A percentile compares a stretch with the other conserved stretches of the same genome.
Conservation (phyloP, 1,284 basidiomycete genomes). For the Microbotryum violaceum region DNA sequence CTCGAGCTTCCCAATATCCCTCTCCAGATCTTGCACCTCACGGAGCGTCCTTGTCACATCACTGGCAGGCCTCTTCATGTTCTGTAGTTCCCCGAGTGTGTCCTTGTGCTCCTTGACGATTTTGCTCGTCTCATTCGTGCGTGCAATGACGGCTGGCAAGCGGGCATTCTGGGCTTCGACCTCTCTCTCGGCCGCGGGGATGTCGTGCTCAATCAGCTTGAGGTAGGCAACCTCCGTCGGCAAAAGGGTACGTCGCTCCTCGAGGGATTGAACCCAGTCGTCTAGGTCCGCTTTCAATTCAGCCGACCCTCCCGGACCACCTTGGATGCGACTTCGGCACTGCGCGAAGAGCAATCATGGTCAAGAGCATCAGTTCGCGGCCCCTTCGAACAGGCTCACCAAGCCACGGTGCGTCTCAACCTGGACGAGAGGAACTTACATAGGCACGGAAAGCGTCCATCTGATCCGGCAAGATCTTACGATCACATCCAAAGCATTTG, state of each 20-base stretch:
- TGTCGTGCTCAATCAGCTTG: slow-evolving; percentile 54
- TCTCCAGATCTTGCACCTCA: slow-evolving; percentile 58
- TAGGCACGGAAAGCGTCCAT: slow-evolving; percentile 38
- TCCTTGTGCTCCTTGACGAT: slow-evolving; percentile 55
- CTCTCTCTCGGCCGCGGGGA: slow-evolving; percentile 48
- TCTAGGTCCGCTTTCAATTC: slow-evolving; percentile 49
- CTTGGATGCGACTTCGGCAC: slow-evolving; percentile 22
- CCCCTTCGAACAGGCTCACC: too few species aligned
- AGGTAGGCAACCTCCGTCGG: slow-evolving; percentile 45
- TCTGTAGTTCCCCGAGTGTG: slow-evolving; percentile 53
- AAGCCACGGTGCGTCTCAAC: background rate
- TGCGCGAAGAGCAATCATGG: background rate
- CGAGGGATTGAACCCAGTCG: slow-evolving; percentile 57
- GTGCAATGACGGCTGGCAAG: background rate
- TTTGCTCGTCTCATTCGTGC: background rate
- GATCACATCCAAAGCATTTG: slow-evolving; percentile 67
- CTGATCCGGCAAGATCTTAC: slow-evolving; percentile 59
- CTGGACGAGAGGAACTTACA: slow-evolving; percentile 25
- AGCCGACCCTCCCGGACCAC: slow-evolving; percentile 32
- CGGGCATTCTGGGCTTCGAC: slow-evolving; percentile 23
- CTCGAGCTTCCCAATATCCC: slow-evolving; percentile 62
- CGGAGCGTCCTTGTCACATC: slow-evolving; percentile 57
- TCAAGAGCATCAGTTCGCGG: too few species aligned
- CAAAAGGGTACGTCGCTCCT: slow-evolving; percentile 52
- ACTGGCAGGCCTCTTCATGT: slow-evolving; percentile 57